Conservation (phyloP, 257 asterid genomes). For the Solanum okadae region DNA sequence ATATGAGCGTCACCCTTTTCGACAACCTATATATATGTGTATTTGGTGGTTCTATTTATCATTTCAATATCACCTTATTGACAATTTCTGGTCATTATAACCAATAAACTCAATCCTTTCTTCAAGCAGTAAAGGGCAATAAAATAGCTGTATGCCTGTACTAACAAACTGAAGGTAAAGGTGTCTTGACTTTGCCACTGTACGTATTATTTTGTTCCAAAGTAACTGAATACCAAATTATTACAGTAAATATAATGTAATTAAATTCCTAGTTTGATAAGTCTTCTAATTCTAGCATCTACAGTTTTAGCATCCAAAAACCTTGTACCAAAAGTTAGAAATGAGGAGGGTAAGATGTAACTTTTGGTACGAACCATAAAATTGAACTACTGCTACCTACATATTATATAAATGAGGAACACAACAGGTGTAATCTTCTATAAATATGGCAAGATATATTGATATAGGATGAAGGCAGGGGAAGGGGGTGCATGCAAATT, state of each 20-base stretch:
- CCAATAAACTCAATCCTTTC: background rate
- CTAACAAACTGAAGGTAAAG: background rate
- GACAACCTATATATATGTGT: background rate
- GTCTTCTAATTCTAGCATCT: background rate
- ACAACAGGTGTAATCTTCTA: background rate
- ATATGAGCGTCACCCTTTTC: background rate
- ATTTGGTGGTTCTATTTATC: background rate
- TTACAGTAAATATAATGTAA: background rate
- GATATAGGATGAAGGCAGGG: background rate
- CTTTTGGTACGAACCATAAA: background rate
- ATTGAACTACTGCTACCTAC: background rate
- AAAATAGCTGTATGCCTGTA: background rate
- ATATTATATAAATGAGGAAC: background rate
- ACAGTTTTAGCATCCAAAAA: background rate
- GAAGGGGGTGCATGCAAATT: background rate
- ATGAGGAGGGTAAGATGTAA: background rate
- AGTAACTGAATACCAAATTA: background rate
- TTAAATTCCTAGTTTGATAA: background rate
- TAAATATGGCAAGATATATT: background rate
- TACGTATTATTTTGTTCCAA: background rate
- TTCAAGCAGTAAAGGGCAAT: background rate
- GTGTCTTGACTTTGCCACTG: background rate
- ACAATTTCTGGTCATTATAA: background rate
- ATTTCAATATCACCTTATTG: background rate
- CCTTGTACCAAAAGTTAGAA: background rate